Evolutionary conservation across 768 basidiomycete species (phyloP), one percentile per base, ranked within the genome.

Genomic region (Lactarius hengduanensis): DNA sequence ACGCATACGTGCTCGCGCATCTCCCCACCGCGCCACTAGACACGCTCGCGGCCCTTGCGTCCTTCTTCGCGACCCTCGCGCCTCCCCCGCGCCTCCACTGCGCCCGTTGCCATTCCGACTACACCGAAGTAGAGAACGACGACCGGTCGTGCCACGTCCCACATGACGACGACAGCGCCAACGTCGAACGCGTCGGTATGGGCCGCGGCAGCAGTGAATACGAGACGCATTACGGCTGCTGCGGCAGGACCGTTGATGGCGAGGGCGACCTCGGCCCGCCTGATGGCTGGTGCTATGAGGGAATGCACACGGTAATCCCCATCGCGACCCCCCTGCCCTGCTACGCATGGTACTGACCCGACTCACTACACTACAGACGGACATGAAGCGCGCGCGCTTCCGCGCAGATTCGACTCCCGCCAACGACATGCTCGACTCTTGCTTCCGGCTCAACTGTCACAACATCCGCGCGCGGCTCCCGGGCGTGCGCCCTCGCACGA

Each of bases 261-360:
- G 86, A 88, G 69, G 91, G 91, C 1, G 88, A 90, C 68, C 88
- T 88, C 78, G 91, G 91, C 0, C 91, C 91, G 1, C 91, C 91
- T 1, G 89, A 91, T 73, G 91, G 91, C 1, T 93, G 90, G 90
- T 93, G 91, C 72, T 92, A 91, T 71, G 90, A 92, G 74, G 91
- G 91, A 4, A 84, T 82, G 74, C 91, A 93, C 74, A 92, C 91
- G 9, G 87, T 87, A 59, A 67, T 85, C 82, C 53, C 18, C 11
- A 13, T 22, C 59, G 8, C 18, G 11, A 38, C 38, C 11, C 9
- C 58, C n/a, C 20, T 15, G 11, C 13, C 43, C 26, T n/a, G n/a
- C n/a, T 26, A 18, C 26, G 13, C 38, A 18, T 15, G 30, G 62
- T 57, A 55, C 32, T 63, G 3, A 15, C 47, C 53, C 59, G 43